These are phyloP conservation scores for peach (Prunus persica) DNA, from an alignment of 306 rosid genomes.

Conservation along the genomic window DNA sequence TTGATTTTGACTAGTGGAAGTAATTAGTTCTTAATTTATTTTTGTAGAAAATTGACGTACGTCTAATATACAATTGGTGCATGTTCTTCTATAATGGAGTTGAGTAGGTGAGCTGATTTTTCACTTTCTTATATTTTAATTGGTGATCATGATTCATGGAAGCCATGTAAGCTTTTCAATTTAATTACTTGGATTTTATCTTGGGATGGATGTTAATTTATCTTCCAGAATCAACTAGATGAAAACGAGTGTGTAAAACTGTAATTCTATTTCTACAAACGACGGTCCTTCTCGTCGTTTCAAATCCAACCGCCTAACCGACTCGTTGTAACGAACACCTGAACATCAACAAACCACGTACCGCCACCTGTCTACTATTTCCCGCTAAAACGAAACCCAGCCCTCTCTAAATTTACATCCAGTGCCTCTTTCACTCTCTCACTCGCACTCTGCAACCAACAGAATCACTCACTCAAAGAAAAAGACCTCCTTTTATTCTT, in stretches of 20 bases:
- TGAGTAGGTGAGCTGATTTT: slow-evolving; percentile 17
- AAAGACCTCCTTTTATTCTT: background rate
- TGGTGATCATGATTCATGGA: background rate
- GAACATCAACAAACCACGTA: background rate
- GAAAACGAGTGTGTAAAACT: no score
- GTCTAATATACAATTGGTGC: background rate
- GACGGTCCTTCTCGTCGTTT: background rate
- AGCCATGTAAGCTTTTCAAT: background rate
- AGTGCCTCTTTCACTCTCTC: background rate
- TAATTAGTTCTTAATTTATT: background rate
- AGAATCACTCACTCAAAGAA: background rate
- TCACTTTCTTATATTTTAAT: background rate
- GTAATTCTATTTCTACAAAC: background rate
- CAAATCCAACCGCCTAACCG: background rate
- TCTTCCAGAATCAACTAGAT: no score
- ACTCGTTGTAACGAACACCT: background rate
- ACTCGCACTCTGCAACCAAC: background rate
- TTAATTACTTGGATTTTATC: no score
- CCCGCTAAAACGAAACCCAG: slow-evolving; percentile 8
- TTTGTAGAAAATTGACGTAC: background rate
- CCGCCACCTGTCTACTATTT: slow-evolving; percentile 8
- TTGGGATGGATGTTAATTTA: no score
- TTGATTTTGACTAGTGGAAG: background rate
- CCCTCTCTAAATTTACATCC: background rate
- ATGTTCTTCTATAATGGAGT: background rate